These are phyloP conservation scores for Euphorbia corollata DNA, from an alignment of 441 rosid genomes.

Conservation along the genomic window DNA sequence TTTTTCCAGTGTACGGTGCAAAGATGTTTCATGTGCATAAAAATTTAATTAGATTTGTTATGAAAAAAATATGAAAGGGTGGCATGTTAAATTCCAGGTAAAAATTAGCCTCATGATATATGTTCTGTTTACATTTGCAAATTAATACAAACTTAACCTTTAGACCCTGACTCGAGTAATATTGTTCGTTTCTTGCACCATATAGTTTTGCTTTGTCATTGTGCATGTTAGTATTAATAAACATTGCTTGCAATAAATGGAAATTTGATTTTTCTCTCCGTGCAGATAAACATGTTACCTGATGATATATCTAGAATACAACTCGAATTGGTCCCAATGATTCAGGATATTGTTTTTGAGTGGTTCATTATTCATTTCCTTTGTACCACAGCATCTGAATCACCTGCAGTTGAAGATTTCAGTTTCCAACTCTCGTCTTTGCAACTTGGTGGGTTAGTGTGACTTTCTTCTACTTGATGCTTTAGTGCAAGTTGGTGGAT, in stretches of 20 bases:
- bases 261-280: constrained; percentile 4
- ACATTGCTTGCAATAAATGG: neutral
- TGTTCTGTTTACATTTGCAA: neutral
- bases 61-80: too few relatives aligned
- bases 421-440: constrained; percentile 83
- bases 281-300: constrained; percentile 69
- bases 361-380: constrained; percentile 78
- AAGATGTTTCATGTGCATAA: too few relatives aligned
- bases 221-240: neutral
- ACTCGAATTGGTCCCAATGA: constrained; percentile 82
- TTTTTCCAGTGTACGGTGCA: too few relatives aligned
- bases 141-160: neutral
- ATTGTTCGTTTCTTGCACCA: neutral
- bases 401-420: constrained; percentile 76
- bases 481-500: neutral
- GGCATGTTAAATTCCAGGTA: too few relatives aligned
- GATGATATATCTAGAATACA: constrained; percentile 67
- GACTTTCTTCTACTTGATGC: neutral
- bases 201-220: neutral
- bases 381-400: constrained; percentile 68
- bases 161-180: neutral
- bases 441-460: constrained; percentile 61
- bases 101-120: too few relatives aligned
- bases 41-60: too few relatives aligned
- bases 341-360: constrained; percentile 77